A percentile compares a stretch with the other conserved stretches of the same genome.
Evolutionary conservation across 371 early-diverging fungal species (phyloP).

Genomic region (Circinella umbellata): DNA sequence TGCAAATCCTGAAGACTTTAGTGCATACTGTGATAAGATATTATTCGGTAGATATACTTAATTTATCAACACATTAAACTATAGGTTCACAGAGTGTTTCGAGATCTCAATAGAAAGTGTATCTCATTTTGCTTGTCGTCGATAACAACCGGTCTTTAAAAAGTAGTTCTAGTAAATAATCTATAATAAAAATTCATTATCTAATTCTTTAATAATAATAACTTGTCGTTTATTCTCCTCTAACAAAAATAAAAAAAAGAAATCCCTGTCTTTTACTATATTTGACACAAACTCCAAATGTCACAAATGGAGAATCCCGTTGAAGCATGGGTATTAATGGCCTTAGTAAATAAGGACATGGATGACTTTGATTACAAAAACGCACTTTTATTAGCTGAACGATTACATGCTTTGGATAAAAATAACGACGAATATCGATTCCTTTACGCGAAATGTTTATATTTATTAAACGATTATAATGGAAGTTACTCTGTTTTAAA

Average conservation of each 20-base stretch:
- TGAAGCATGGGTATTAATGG: slow-evolving; percentile 46
- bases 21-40: slow-evolving; percentile 8
- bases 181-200: too few species aligned
- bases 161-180: too few species aligned
- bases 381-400: slow-evolving; percentile 51
- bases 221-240: too few species aligned
- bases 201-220: too few species aligned
- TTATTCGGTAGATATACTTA: slow-evolving; percentile 5
- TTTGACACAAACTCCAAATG: background rate
- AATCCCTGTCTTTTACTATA: background rate
- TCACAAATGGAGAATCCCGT: slow-evolving; percentile 17
- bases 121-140: too few species aligned
- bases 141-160: too few species aligned
- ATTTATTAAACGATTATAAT: slow-evolving; percentile 37
- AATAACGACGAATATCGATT: slow-evolving; percentile 39
- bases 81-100: too few species aligned
- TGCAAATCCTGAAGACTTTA: slow-evolving; percentile 1
- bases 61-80: background rate
- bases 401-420: slow-evolving; percentile 51
- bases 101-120: too few species aligned
- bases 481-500: slow-evolving; percentile 39
- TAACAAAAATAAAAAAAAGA: too few species aligned
- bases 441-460: slow-evolving; percentile 48
- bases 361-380: slow-evolving; percentile 50
- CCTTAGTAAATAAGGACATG: slow-evolving; percentile 45